Percentiles rank a stretch among this genome's conserved stretches.
These are phyloP conservation scores for Buddleja alternifolia DNA, from an alignment of 257 asterid species.

Conservation along the genomic window DNA sequence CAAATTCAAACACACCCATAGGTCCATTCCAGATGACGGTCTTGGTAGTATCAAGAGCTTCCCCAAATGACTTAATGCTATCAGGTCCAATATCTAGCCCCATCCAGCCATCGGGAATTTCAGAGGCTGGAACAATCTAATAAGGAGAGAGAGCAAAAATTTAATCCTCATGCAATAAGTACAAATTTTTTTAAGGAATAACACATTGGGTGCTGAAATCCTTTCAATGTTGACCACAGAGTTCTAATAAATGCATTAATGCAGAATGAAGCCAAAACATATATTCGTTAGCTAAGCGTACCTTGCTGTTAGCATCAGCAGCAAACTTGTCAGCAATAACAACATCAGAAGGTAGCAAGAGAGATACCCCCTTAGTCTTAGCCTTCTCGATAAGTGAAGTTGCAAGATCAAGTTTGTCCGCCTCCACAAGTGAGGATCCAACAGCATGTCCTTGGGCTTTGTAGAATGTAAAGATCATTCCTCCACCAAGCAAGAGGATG, in stretches of 20 bases:
- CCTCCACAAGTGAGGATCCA: slow-evolving; percentile 84
- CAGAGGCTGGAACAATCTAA: slow-evolving; percentile 75
- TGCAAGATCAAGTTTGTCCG: slow-evolving; percentile 82
- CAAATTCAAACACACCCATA: slow-evolving; percentile 90
- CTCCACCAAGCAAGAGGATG: slow-evolving; percentile 79
- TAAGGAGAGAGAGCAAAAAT: neutral
- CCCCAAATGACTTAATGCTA: slow-evolving; percentile 64
- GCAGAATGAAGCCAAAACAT: neutral
- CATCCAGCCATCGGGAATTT: slow-evolving; percentile 91
- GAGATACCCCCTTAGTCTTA: slow-evolving; percentile 71
- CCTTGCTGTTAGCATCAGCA: slow-evolving; percentile 87
- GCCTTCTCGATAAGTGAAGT: slow-evolving; percentile 75
- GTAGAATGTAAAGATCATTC: slow-evolving; percentile 84
- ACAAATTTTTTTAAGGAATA: neutral
- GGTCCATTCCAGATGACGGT: slow-evolving; percentile 89
- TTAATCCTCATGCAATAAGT: neutral
- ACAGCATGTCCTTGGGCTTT: slow-evolving; percentile 81
- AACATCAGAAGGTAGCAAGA: slow-evolving; percentile 76
- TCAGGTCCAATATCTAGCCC: slow-evolving; percentile 90
- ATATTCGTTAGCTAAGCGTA: slow-evolving; percentile 11
- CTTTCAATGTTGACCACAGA: neutral
- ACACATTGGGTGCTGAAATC: neutral
- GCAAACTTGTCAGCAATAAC: slow-evolving; percentile 80
- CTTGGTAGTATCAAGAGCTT: slow-evolving; percentile 65
- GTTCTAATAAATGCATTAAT: neutral